phyloP scores from a whole-genome alignment of 75 land plant species.

The Ceratopteris richardii region DNA sequence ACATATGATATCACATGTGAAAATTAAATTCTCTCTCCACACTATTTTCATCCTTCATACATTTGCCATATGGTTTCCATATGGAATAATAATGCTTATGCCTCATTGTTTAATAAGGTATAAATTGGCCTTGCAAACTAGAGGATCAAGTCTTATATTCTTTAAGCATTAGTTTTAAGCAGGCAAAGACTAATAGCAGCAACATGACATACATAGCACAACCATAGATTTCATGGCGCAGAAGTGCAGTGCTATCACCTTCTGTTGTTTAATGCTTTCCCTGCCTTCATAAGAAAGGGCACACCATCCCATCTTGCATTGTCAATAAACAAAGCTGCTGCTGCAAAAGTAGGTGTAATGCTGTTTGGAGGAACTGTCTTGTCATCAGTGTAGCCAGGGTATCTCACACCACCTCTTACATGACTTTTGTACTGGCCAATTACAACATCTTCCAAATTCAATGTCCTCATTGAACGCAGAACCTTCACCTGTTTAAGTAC shows the following conservation, averaged over 20 bases:
- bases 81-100: too few relatives aligned
- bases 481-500: constrained; percentile 94
- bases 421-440: constrained; percentile 93
- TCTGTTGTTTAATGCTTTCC: constrained; percentile 78
- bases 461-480: constrained; percentile 76
- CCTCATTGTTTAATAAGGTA: too few relatives aligned
- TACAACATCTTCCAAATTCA: constrained; percentile 73
- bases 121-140: too few relatives aligned
- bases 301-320: constrained; percentile 99
- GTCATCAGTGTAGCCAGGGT: constrained; percentile 87
- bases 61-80: too few relatives aligned
- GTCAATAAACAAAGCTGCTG: constrained; percentile 94
- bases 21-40: too few relatives aligned
- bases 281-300: constrained; percentile 98
- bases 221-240: too few relatives aligned
- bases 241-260: constrained; percentile 22
- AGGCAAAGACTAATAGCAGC: too few relatives aligned
- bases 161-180: too few relatives aligned
- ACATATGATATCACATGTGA: too few relatives aligned
- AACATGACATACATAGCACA: too few relatives aligned
- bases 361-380: constrained; percentile 87
- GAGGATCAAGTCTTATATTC: too few relatives aligned
- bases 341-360: constrained; percentile 95
- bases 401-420: constrained; percentile 68
- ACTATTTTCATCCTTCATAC: too few relatives aligned